Evolutionary conservation across 2,329 filamentous ascomycete genomes (phyloP), one percentile per base, ranked within the genome.

Genomic region (Taxawa tesnikishii): DNA sequence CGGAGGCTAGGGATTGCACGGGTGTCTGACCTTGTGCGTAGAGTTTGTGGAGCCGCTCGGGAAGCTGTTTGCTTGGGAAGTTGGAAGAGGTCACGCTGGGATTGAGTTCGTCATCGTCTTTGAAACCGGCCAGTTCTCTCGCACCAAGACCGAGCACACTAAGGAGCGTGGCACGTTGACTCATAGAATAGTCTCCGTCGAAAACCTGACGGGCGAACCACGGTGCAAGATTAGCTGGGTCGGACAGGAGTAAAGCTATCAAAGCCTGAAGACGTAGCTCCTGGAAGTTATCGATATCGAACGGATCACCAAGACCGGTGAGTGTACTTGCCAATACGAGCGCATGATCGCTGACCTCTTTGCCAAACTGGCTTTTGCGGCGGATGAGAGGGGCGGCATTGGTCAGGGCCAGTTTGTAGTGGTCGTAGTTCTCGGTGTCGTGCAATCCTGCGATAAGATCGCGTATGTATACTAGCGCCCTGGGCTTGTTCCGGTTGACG

Each of bases 191-290:
- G 50, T 98, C 90, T 11, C 87, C 87, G 26, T 84, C 79, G 51
- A 94, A 96, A 51, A 90, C 92, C 0, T 81, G 79, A 35, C 77
- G 75, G 3, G 80, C 75, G 37, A 92, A 83, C 79, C 83, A 92
- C 10, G 75, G 81, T 0, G 76, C 87, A 71, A 94, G 83, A 32
- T 71, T 67, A 29, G 72, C 62, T 0, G 90, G 83, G 41, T 82
- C 73, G 1, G 83, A 77, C 3, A 90, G 67, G 0, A 94, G 63
- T 6, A 94, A 59, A 0, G 87, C 81, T 27, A 94, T 75, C 63
- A 98, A 78, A 10, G 78, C 76, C 52, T 93, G 79, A 3, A 90
- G 62, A 12, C 78, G 74, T 37, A 83, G 63, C 38, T 83, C 73
- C 38, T 79, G 65, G 49, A 96, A 96, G 14, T 75, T 62, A 0